Evolutionary conservation across 2,329 filamentous ascomycete species (phyloP).

Genomic region (Dactylellina leptospora): DNA sequence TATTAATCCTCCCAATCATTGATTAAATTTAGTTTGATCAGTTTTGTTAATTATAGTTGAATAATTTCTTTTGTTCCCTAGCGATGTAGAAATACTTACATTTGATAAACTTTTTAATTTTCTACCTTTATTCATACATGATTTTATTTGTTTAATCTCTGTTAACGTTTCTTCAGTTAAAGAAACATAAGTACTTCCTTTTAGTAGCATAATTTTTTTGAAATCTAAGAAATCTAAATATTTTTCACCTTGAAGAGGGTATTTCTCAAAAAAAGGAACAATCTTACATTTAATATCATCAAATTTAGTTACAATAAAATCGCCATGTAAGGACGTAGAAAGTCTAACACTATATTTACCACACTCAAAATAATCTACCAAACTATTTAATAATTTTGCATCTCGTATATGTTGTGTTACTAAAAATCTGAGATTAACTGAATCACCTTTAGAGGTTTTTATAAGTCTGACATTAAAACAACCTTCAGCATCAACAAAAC

Average conservation of each 20-base stretch:
- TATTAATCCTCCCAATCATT: conserved; percentile 1
- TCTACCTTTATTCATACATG: conserved; percentile 5
- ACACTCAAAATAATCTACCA: background rate
- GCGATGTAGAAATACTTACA: background rate
- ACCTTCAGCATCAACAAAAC: conserved; percentile 16
- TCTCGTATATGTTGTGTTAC: background rate
- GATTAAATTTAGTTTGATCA: background rate
- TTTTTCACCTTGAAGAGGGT: background rate
- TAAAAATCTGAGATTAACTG: conserved; percentile 1
- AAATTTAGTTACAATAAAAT: background rate
- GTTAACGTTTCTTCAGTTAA: conserved; percentile 2
- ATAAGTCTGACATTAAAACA: conserved; percentile 7
- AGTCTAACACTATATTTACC: conserved; percentile 6
- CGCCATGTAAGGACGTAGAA: background rate
- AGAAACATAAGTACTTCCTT: background rate
- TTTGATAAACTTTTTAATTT: background rate
- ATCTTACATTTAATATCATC: background rate
- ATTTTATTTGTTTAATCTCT: background rate
- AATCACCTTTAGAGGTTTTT: conserved; percentile 1
- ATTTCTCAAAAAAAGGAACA: background rate
- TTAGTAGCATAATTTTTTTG: background rate
- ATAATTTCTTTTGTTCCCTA: background rate
- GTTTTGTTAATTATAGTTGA: background rate
- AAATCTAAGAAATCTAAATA: background rate
- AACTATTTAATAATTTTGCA: conserved; percentile 2